Evolutionary conservation across 129 eudicot species (phyloP).

Genomic region (Sambucus nigra): DNA sequence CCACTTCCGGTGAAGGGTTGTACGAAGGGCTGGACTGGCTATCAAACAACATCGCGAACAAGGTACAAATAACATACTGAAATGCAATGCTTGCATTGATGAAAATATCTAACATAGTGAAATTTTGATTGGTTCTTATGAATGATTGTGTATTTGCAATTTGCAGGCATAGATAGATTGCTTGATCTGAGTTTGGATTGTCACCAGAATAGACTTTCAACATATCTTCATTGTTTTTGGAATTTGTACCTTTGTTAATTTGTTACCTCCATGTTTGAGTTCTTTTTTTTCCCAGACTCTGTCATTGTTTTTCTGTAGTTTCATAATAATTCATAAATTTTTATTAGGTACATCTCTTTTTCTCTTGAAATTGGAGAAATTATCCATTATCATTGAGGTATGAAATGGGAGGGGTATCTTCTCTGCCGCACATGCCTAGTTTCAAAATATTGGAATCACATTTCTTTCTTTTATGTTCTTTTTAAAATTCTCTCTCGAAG

Average conservation of each 20-base stretch:
- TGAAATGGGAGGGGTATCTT: no score
- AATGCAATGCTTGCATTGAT: neutral
- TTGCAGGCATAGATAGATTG: slow-evolving; percentile 12
- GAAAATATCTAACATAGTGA: neutral
- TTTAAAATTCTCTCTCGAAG: no score
- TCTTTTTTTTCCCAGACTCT: neutral
- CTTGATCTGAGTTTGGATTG: neutral
- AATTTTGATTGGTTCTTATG: neutral
- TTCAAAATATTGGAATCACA: no score
- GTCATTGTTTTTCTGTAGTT: neutral
- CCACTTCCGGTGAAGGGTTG: slow-evolving; percentile 34
- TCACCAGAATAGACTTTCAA: neutral
- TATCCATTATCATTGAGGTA: no score
- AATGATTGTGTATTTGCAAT: neutral
- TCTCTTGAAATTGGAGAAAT: no score
- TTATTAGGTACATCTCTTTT: neutral
- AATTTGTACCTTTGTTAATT: neutral
- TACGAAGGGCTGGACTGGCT: slow-evolving; percentile 45
- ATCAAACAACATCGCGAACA: slow-evolving; percentile 39
- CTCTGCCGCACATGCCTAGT: no score
- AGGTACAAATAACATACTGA: slow-evolving; percentile 14
- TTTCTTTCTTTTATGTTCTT: no score
- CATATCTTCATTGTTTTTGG: neutral
- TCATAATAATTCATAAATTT: slow-evolving; percentile 4
- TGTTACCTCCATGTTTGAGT: slow-evolving; percentile 1